Evolutionary conservation across 192 early-diverging fungal species (phyloP).

Genomic region (Coemansia sp.): DNA sequence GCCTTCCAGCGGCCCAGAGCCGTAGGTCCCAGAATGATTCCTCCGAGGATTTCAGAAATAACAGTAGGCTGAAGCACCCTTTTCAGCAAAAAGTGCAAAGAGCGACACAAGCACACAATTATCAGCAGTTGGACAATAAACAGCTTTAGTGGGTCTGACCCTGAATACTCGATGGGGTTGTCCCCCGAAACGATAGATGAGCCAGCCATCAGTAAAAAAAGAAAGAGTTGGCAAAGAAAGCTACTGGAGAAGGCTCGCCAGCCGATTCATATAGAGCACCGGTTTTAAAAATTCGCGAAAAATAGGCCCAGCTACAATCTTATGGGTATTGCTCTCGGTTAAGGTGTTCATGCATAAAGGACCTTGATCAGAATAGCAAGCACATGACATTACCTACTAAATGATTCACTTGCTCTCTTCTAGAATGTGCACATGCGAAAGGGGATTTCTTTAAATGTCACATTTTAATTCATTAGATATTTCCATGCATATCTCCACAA

Average conservation of each 20-base stretch:
- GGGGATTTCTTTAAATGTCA: too few species aligned
- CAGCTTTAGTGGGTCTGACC: conserved; percentile 60
- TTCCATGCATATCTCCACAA: too few species aligned
- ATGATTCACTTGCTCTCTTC: too few species aligned
- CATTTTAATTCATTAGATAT: too few species aligned
- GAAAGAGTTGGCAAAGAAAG: neutral
- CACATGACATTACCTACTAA: too few species aligned
- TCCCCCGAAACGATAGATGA: conserved; percentile 61
- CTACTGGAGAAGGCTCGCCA: neutral
- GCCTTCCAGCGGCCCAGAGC: conserved; percentile 71
- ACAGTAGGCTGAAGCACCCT: conserved; percentile 77
- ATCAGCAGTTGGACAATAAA: conserved; percentile 73
- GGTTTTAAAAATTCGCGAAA: too few species aligned
- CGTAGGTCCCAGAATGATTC: conserved; percentile 86
- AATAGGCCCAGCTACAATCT: too few species aligned
- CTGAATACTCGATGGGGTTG: conserved; percentile 59
- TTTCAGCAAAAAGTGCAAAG: conserved; percentile 61
- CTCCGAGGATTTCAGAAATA: conserved; percentile 89
- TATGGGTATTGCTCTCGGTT: too few species aligned
- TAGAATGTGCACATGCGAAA: too few species aligned
- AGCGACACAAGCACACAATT: conserved; percentile 69
- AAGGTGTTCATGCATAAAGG: too few species aligned
- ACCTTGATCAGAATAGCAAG: too few species aligned
- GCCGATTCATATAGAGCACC: too few species aligned
- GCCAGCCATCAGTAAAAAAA: conserved; percentile 24